Evolutionary conservation across 352 stramenopile species (phyloP).

Genomic region (Elongisporangium senticosum): DNA sequence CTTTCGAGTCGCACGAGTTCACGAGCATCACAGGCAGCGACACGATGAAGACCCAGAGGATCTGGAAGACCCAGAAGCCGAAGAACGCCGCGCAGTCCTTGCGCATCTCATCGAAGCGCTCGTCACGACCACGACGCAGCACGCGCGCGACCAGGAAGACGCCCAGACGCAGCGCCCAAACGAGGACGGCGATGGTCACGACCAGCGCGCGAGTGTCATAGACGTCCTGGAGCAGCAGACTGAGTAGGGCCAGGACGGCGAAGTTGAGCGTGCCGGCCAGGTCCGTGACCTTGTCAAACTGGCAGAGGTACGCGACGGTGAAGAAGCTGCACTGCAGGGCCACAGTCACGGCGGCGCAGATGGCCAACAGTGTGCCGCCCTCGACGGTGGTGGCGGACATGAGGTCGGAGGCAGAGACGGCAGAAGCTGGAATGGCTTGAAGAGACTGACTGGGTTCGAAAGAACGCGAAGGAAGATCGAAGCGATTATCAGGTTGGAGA

Average conservation of each 20-base stretch:
- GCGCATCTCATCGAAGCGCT: slow-evolving; percentile 74
- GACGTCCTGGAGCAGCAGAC: slow-evolving; percentile 34
- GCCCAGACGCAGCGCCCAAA: slow-evolving; percentile 64
- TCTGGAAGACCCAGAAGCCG: slow-evolving; percentile 78
- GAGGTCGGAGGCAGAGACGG: no score
- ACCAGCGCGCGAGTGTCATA: slow-evolving; percentile 45
- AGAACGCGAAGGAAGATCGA: no score
- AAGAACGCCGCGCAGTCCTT: slow-evolving; percentile 58
- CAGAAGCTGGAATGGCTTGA: no score
- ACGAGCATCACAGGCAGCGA: slow-evolving; percentile 61
- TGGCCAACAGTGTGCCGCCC: slow-evolving; percentile 32
- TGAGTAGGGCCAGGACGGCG: slow-evolving; percentile 40
- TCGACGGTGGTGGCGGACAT: slow-evolving; percentile 5
- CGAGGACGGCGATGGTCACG: slow-evolving; percentile 32
- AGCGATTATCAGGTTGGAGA: no score
- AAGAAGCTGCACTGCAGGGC: slow-evolving; percentile 61
- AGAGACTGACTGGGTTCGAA: no score
- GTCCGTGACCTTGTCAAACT: slow-evolving; percentile 69
- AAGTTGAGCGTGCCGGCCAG: slow-evolving; percentile 61
- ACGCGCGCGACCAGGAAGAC: slow-evolving; percentile 61
- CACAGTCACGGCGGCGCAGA: slow-evolving; percentile 40
- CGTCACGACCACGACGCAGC: slow-evolving; percentile 63
- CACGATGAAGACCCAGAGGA: slow-evolving; percentile 75
- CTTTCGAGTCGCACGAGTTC: slow-evolving; percentile 32
- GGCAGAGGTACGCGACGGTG: slow-evolving; percentile 42